A percentile compares a stretch with the other conserved stretches of the same genome.
These are phyloP conservation scores for Dactylellina sp. DNA, from an alignment of 2,329 filamentous ascomycete species.

Conservation along the genomic window DNA sequence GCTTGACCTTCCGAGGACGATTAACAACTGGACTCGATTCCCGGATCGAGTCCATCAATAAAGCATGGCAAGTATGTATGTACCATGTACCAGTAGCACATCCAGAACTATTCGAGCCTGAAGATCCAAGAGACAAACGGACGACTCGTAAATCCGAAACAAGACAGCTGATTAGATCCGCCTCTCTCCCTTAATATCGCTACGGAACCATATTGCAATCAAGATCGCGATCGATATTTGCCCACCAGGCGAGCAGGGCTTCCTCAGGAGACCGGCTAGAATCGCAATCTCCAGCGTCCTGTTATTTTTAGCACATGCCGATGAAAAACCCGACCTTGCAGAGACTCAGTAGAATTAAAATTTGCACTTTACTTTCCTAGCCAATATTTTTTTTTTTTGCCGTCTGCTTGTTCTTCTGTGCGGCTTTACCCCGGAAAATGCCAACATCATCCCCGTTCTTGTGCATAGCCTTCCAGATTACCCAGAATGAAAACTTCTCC, in stretches of 20 bases:
- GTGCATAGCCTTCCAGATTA: conserved; percentile 41
- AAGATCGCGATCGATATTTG: neutral
- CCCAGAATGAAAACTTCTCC: conserved; percentile 37
- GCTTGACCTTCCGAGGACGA: conserved; percentile 50
- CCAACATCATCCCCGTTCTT: conserved; percentile 36
- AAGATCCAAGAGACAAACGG: neutral
- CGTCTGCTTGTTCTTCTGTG: neutral
- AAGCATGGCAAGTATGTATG: no score
- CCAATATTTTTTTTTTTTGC: neutral
- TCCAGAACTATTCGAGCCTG: conserved; percentile 29
- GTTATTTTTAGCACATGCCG: conserved; percentile 41
- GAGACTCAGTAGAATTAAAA: conserved; percentile 19
- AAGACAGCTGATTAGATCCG: conserved; percentile 51
- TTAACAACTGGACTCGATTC: conserved; percentile 2
- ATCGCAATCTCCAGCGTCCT: conserved; percentile 25
- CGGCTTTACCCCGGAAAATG: conserved; percentile 55
- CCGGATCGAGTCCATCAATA: no score
- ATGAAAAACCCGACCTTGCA: conserved; percentile 23
- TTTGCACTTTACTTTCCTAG: conserved; percentile 15
- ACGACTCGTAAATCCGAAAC: conserved; percentile 45
- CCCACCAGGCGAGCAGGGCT: neutral
- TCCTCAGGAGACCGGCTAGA: conserved; percentile 6
- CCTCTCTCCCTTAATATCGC: conserved; percentile 34
- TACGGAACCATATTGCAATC: neutral
- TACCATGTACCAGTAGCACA: no score